These are phyloP conservation scores for Fusarium chlamydosporum DNA, from an alignment of 2,329 filamentous ascomycete genomes.

Conservation along the genomic window DNA sequence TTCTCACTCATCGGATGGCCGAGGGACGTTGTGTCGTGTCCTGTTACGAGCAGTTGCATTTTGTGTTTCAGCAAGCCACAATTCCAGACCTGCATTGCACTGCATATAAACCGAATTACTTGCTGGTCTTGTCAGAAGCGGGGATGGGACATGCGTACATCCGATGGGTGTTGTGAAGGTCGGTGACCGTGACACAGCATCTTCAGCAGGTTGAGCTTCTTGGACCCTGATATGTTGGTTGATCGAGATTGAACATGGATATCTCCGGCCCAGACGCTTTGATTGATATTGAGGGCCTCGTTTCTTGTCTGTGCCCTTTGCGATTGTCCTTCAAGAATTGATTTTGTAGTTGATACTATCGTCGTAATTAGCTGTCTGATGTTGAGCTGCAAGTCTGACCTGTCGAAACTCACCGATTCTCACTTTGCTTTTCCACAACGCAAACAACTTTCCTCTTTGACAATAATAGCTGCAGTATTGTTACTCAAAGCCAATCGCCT, in stretches of 20 bases:
- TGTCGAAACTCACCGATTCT: not conserved
- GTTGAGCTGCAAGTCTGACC: constrained; percentile 6
- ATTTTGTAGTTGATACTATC: not conserved
- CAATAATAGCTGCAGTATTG: not conserved
- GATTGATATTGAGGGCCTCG: not conserved
- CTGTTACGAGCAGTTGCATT: constrained; percentile 16
- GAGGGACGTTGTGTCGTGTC: constrained; percentile 3
- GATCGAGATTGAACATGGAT: not conserved
- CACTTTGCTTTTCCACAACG: constrained; percentile 10
- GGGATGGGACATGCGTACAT: constrained; percentile 16
- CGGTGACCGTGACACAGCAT: constrained; percentile 11
- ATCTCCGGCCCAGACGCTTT: not conserved
- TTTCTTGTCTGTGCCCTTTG: not conserved
- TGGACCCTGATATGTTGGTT: constrained; percentile 15
- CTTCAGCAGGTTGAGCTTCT: not conserved
- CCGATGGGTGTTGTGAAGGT: constrained; percentile 11
- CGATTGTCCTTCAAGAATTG: not conserved
- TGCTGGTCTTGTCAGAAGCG: constrained; percentile 6
- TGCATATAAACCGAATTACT: not conserved
- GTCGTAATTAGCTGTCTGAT: not conserved
- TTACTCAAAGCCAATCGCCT: not conserved
- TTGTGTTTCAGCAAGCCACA: constrained; percentile 26
- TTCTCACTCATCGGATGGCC: not conserved
- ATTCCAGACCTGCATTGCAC: constrained; percentile 2
- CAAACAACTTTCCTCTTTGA: not conserved